Evolutionary conservation across 2,329 filamentous ascomycete species (phyloP).

Genomic region (Amylocarpus encephaloides): DNA sequence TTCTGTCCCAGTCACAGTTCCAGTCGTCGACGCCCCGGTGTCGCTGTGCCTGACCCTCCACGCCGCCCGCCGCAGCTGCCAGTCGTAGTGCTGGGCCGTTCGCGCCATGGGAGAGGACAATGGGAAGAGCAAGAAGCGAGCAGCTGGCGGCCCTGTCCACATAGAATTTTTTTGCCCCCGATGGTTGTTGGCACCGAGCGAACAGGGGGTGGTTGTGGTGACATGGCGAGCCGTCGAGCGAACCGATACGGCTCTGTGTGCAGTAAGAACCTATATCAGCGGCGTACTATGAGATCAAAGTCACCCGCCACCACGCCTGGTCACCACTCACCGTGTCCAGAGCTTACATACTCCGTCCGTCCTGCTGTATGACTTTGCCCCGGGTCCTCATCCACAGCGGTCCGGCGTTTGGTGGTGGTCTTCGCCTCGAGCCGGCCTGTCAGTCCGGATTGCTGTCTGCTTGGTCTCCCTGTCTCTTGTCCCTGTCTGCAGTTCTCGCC

Average conservation of each 20-base stretch:
- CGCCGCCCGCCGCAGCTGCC: too few species aligned
- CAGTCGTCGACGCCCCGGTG: too few species aligned
- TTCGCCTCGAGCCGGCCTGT: not conserved
- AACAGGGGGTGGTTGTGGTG: not conserved
- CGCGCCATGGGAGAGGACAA: too few species aligned
- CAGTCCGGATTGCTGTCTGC: slow-evolving; percentile 10
- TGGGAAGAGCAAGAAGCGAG: too few species aligned
- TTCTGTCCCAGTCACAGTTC: too few species aligned
- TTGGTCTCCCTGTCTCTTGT: not conserved
- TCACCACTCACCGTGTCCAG: too few species aligned
- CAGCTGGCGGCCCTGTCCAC: too few species aligned
- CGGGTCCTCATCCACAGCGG: too few species aligned
- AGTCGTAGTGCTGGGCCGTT: too few species aligned
- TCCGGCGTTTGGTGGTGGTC: not conserved
- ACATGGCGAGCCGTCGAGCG: not conserved
- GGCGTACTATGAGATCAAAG: slow-evolving; percentile 11
- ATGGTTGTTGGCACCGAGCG: not conserved
- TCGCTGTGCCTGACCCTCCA: too few species aligned
- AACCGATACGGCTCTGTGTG: not conserved
- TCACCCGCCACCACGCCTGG: too few species aligned
- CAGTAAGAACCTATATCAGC: slow-evolving; percentile 7
- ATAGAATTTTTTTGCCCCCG: not conserved
- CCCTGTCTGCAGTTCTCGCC: slow-evolving; percentile 4
- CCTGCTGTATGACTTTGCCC: not conserved
- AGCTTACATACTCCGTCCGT: slow-evolving; percentile 1